A percentile compares a stretch with the other conserved stretches of the same genome.
Conservation (phyloP, 805 yeast species). For the Grigorovia yakushimaensis region DNA sequence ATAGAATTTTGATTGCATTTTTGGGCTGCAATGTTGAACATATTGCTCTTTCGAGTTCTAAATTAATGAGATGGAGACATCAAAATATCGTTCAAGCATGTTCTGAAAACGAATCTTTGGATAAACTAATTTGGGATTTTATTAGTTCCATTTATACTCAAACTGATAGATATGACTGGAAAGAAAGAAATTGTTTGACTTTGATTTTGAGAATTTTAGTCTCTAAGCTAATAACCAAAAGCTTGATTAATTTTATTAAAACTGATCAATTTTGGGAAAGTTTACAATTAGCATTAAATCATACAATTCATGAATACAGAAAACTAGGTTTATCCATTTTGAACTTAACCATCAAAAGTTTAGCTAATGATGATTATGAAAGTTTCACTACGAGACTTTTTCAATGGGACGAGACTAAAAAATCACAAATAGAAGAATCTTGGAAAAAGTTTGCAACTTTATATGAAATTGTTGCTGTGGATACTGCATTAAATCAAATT, state of each 20-base stretch:
- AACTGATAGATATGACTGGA: constrained; percentile 17
- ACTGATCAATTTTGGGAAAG: constrained; percentile 41
- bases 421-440: constrained; percentile 29
- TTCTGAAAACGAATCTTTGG: constrained; percentile 12
- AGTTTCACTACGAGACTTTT: constrained; percentile 9
- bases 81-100: constrained; percentile 21
- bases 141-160: constrained; percentile 32
- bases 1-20: constrained; percentile 12
- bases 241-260: constrained; percentile 8
- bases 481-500: constrained; percentile 78
- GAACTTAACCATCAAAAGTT: constrained; percentile 45
- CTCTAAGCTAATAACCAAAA: constrained; percentile 4
- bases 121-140: constrained; percentile 37
- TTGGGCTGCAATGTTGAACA: constrained; percentile 14
- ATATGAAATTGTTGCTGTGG: constrained; percentile 73
- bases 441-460: constrained; percentile 72
- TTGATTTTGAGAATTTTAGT: constrained; percentile 49
- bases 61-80: constrained; percentile 46
- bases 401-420: constrained; percentile 21
- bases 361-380: constrained; percentile 16
- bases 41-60: constrained; percentile 11
- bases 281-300: constrained; percentile 47
- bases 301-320: constrained; percentile 52
- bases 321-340: constrained; percentile 60
- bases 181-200: constrained; percentile 36